A percentile compares a stretch with the other conserved stretches of the same genome.
phyloP scores from a whole-genome alignment of 2,329 filamentous ascomycete species.

The Anisogramma anomala region DNA sequence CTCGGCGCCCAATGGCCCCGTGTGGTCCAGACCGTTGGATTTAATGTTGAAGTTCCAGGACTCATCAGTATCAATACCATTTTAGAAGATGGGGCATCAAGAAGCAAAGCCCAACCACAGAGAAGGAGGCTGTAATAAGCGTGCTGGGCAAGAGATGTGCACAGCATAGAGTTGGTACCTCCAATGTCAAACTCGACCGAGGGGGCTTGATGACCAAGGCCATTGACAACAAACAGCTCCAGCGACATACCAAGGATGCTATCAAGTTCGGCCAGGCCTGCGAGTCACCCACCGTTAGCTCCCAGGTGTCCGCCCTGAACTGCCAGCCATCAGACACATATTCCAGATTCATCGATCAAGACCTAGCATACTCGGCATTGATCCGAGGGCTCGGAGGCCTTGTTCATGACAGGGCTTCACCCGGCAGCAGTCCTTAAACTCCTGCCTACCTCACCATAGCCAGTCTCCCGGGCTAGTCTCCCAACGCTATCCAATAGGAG shows the following conservation, averaged over 20 bases:
- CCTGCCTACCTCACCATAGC: neutral
- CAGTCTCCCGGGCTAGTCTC: neutral
- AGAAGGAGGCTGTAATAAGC: conserved; percentile 14
- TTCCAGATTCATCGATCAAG: neutral
- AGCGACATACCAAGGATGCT: conserved; percentile 14
- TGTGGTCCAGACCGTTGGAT: no score
- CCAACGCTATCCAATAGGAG: neutral
- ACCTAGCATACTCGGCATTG: neutral
- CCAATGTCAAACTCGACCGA: conserved; percentile 12
- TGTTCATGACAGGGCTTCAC: neutral
- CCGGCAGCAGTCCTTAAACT: neutral
- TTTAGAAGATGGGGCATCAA: conserved; percentile 3
- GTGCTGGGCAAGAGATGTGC: neutral
- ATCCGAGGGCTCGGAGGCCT: neutral
- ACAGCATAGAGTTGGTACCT: neutral
- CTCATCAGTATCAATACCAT: conserved; percentile 14
- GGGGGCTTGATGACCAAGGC: conserved; percentile 10
- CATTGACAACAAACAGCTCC: conserved; percentile 17
- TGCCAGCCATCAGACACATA: neutral
- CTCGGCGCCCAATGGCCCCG: no score
- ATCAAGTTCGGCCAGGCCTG: conserved; percentile 6
- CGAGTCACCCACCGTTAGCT: neutral
- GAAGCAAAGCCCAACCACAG: conserved; percentile 15
- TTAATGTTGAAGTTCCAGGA: conserved; percentile 6
- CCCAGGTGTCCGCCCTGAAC: rapidly evolving